phyloP scores from a whole-genome alignment of 2,329 filamentous ascomycete species.

The Daldinia sp. region DNA sequence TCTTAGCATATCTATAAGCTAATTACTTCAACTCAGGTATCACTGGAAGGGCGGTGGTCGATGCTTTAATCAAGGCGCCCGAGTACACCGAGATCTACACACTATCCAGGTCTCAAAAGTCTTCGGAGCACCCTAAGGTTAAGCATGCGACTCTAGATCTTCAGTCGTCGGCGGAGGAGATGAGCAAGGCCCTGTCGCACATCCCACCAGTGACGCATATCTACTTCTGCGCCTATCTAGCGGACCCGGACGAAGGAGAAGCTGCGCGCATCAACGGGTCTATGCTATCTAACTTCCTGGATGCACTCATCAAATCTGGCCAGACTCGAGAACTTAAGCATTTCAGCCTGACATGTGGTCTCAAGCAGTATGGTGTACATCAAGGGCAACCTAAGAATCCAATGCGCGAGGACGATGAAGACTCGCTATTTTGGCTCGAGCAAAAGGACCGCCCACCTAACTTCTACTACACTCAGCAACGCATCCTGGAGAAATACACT shows the following conservation, averaged over 20 bases:
- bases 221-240: constrained; percentile 42
- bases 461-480: constrained; percentile 66
- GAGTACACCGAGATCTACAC: constrained; percentile 42
- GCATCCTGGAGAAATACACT: constrained; percentile 53
- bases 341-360: constrained; percentile 62
- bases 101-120: constrained; percentile 36
- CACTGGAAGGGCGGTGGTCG: constrained; percentile 39
- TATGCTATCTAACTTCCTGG: constrained; percentile 63
- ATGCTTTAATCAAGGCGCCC: constrained; percentile 30
- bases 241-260: constrained; percentile 36
- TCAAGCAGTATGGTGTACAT: constrained; percentile 67
- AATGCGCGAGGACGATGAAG: constrained; percentile 60
- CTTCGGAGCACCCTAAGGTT: constrained; percentile 30
- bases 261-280: constrained; percentile 51
- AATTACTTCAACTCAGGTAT: constrained; percentile 32
- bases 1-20: background rate
- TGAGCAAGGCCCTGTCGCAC: constrained; percentile 35
- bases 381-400: constrained; percentile 61
- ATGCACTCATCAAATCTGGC: constrained; percentile 58
- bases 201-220: constrained; percentile 42
- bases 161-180: constrained; percentile 34
- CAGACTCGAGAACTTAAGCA: constrained; percentile 58
- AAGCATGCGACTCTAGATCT: constrained; percentile 42
- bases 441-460: constrained; percentile 56
- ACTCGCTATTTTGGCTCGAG: constrained; percentile 53